phyloP scores from a whole-genome alignment of 78 protist species.

The Dictyostelium brefeldianum region DNA sequence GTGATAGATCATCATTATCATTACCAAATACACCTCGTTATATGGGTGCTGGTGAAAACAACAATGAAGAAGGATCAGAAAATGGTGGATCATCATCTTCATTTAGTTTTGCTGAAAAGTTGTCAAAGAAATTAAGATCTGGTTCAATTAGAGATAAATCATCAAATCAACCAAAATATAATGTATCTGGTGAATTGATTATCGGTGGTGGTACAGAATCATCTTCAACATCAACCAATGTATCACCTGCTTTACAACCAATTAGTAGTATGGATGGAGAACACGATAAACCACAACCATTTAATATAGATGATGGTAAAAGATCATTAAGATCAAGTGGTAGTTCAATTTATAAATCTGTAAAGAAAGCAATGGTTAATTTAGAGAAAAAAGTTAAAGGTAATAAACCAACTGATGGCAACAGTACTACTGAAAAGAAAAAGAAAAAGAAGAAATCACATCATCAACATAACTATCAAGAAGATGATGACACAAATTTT shows the following conservation, averaged over 20 bases:
- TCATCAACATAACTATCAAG: background rate
- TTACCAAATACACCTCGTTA: slow-evolving; percentile 20
- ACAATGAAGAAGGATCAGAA: slow-evolving; percentile 8
- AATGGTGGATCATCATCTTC: slow-evolving; percentile 26
- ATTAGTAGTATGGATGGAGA: background rate
- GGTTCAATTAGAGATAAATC: slow-evolving; percentile 14
- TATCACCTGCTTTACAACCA: slow-evolving; percentile 1
- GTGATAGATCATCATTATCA: background rate
- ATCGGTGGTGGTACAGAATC: background rate
- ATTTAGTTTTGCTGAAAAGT: background rate
- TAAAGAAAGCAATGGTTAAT: slow-evolving; percentile 46
- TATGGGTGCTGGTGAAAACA: background rate
- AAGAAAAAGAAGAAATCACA: background rate
- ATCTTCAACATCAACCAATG: slow-evolving; percentile 8
- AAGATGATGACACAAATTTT: background rate
- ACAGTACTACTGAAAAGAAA: slow-evolving; percentile 6
- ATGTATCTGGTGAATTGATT: slow-evolving; percentile 3
- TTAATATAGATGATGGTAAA: slow-evolving; percentile 1
- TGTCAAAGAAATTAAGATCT: slow-evolving; percentile 3
- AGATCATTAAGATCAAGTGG: slow-evolving; percentile 53
- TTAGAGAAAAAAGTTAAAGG: slow-evolving; percentile 36
- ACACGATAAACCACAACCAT: background rate
- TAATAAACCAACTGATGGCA: background rate
- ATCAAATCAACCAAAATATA: background rate
- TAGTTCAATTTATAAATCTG: slow-evolving; percentile 32